A percentile compares a stretch with the other conserved stretches of the same genome.
These are phyloP conservation scores for Diaporthe sp. DNA, from an alignment of 2,329 filamentous ascomycete species.

Conservation along the genomic window DNA sequence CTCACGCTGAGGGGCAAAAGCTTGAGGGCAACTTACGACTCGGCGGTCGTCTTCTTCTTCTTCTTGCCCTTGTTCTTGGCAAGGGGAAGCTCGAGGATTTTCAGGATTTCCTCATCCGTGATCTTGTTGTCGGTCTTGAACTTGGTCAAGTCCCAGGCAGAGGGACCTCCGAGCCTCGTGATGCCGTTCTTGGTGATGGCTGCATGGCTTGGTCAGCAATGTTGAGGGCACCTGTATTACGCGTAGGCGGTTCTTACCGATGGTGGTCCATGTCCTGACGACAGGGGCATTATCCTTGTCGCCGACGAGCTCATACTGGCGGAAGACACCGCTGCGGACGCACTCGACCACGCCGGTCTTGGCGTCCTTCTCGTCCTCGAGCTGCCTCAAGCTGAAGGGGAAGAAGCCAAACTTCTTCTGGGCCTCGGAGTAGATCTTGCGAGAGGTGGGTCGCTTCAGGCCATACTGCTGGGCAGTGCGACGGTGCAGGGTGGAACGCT, in stretches of 20 bases:
- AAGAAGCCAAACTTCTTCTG: constrained; percentile 98
- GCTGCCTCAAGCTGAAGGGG: constrained; percentile 96
- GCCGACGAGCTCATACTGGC: constrained; percentile 95
- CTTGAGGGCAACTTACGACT: constrained; percentile 31
- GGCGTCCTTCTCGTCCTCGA: constrained; percentile 96
- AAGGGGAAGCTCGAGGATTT: constrained; percentile 91
- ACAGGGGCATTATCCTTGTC: constrained; percentile 92
- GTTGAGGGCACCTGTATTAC: constrained; percentile 38
- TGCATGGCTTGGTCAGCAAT: constrained; percentile 54
- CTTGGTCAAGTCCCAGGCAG: constrained; percentile 81
- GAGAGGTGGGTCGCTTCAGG: constrained; percentile 93
- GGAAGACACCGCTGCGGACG: constrained; percentile 90
- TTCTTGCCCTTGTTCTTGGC: constrained; percentile 90
- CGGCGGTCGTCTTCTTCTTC: constrained; percentile 73
- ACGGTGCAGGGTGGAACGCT: constrained; percentile 92
- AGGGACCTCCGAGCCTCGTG: constrained; percentile 84
- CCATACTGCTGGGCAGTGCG: constrained; percentile 92
- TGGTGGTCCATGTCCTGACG: constrained; percentile 87
- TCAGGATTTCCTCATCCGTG: constrained; percentile 92
- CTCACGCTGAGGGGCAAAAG: background rate
- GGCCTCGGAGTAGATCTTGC: constrained; percentile 92
- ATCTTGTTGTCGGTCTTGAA: constrained; percentile 98
- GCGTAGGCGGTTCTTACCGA: constrained; percentile 71
- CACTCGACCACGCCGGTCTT: constrained; percentile 97
- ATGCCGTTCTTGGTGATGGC: constrained; percentile 98